These are phyloP conservation scores for Zoysia japonica DNA, from an alignment of 176 grass and related monocot species.

Conservation along the genomic window DNA sequence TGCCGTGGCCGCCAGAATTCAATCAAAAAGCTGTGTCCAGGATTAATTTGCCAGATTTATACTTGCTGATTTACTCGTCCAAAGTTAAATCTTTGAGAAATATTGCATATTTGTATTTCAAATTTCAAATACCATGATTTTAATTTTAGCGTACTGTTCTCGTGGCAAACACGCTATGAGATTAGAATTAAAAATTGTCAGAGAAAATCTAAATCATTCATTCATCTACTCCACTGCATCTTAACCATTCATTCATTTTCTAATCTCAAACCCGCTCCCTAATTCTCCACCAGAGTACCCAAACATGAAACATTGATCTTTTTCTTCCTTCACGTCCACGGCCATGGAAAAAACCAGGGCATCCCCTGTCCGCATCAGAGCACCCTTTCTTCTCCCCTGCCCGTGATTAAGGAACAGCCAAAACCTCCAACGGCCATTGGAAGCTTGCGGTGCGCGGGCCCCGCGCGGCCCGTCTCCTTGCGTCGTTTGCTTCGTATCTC, in stretches of 20 bases:
- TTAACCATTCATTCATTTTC: no score
- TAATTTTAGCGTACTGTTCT: no score
- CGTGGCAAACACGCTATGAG: no score
- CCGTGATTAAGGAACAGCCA: slow-evolving; percentile 10
- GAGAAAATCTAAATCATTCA: no score
- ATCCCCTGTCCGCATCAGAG: not conserved
- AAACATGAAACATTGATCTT: not conserved
- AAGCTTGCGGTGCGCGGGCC: slow-evolving; percentile 17
- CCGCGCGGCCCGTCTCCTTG: not conserved
- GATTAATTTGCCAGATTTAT: not conserved
- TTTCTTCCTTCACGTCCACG: not conserved
- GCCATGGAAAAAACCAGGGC: not conserved
- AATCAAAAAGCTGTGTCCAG: not conserved
- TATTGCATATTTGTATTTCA: no score
- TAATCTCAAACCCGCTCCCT: no score
- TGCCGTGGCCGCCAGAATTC: not conserved
- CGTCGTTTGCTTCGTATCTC: not conserved
- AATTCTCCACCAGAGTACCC: no score
- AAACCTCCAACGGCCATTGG: not conserved
- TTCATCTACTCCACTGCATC: no score
- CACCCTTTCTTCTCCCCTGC: not conserved
- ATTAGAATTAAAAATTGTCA: no score
- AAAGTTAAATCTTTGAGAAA: not conserved
- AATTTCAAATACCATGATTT: no score
- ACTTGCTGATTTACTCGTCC: not conserved